phyloP scores from a whole-genome alignment of 768 basidiomycete genomes.

The Boletus vermiculosoides region DNA sequence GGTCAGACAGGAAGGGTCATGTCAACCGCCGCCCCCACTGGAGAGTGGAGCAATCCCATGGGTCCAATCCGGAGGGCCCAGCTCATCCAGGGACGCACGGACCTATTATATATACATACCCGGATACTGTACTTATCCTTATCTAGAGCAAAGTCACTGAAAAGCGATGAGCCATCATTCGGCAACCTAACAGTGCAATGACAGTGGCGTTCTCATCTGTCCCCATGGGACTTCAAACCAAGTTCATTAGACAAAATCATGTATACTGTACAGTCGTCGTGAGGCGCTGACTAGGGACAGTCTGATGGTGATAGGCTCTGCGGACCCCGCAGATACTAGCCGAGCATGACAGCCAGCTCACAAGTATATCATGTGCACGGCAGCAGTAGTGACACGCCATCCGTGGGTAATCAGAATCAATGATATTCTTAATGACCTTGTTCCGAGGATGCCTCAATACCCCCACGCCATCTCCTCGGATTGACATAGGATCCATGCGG shows the following conservation, averaged over 20 bases:
- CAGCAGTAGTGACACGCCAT: no score
- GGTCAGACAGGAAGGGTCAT: not conserved
- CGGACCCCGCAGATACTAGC: not conserved
- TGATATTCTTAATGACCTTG: not conserved
- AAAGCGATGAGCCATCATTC: not conserved
- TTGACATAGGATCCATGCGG: not conserved
- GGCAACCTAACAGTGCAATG: not conserved
- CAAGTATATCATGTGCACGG: no score
- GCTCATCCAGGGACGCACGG: constrained; percentile 2
- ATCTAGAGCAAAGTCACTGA: not conserved
- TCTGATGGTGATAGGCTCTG: not conserved
- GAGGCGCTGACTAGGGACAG: no score
- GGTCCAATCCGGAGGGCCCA: not conserved
- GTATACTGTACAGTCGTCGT: not conserved
- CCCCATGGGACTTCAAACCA: not conserved
- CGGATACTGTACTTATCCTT: not conserved
- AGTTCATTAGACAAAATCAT: not conserved
- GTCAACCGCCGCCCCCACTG: not conserved
- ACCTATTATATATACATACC: not conserved
- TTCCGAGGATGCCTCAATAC: not conserved
- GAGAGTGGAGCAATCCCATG: not conserved
- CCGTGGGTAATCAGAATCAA: not conserved
- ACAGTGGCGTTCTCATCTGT: not conserved
- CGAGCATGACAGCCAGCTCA: not conserved
- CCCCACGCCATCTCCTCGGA: not conserved